These are phyloP conservation scores for Paecilomyces dactylethromorphus DNA, from an alignment of 2,329 filamentous ascomycete species.

Conservation along the genomic window DNA sequence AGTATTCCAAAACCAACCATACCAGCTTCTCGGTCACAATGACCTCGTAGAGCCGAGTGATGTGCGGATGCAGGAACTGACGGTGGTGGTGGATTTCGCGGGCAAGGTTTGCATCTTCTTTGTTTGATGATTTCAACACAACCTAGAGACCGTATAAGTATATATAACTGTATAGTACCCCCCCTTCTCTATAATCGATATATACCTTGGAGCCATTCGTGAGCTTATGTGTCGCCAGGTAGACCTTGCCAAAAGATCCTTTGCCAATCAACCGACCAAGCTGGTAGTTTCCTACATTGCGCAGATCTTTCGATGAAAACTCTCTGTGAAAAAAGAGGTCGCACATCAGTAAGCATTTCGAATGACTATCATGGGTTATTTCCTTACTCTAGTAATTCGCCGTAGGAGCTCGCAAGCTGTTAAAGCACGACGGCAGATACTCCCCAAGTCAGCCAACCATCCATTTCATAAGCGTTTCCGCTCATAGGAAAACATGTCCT, in stretches of 20 bases:
- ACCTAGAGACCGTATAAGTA: constrained; percentile 52
- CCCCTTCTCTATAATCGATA: neutral
- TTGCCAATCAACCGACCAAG: constrained; percentile 91
- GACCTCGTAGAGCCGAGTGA: constrained; percentile 92
- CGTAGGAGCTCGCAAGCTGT: constrained; percentile 93
- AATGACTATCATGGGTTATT: neutral
- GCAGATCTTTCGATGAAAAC: constrained; percentile 85
- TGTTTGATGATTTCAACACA: constrained; percentile 95
- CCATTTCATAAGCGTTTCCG: neutral
- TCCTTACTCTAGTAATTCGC: constrained; percentile 84
- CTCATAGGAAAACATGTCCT: neutral
- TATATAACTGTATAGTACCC: neutral
- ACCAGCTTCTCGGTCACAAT: constrained; percentile 93
- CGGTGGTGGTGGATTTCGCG: constrained; percentile 98
- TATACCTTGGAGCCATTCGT: constrained; percentile 93
- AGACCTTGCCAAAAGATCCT: constrained; percentile 97
- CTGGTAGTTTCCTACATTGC: constrained; percentile 89
- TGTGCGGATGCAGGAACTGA: constrained; percentile 96
- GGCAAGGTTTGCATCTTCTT: constrained; percentile 89
- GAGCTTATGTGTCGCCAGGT: constrained; percentile 91
- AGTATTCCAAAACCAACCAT: constrained; percentile 96
- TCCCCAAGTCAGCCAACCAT: constrained; percentile 11
- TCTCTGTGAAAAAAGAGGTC: constrained; percentile 54
- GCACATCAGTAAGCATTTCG: neutral
- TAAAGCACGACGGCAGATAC: constrained; percentile 1